Evolutionary conservation across 2,329 filamentous ascomycete species (phyloP).

Genomic region (Trichoderma citrinoviride): DNA sequence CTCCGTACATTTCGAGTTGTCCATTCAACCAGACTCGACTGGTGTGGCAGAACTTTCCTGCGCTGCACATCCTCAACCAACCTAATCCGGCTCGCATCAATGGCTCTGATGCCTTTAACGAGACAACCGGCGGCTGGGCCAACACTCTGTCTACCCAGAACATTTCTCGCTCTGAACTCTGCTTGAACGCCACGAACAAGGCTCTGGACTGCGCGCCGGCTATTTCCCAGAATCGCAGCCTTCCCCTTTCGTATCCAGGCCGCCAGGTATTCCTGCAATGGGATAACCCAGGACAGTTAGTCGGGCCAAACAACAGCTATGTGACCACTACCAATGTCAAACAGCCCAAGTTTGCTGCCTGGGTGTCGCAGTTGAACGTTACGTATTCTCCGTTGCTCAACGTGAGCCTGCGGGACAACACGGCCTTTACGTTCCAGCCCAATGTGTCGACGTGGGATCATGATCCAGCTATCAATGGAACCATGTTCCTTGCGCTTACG

Average conservation of each 20-base stretch:
- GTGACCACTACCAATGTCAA: constrained; percentile 61
- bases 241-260: constrained; percentile 71
- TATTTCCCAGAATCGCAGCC: constrained; percentile 66
- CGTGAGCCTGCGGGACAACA: constrained; percentile 45
- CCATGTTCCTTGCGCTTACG: constrained; percentile 75
- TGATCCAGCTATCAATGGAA: constrained; percentile 70
- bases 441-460: constrained; percentile 63
- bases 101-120: constrained; percentile 59
- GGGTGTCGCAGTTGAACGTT: constrained; percentile 74
- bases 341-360: constrained; percentile 65
- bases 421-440: constrained; percentile 70
- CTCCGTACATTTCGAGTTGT: constrained; percentile 77
- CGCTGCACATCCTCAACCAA: constrained; percentile 69
- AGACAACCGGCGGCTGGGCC: constrained; percentile 60
- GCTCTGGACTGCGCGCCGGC: constrained; percentile 60
- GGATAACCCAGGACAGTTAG: constrained; percentile 64
- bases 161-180: constrained; percentile 47
- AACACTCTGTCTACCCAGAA: constrained; percentile 53
- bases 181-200: constrained; percentile 54
- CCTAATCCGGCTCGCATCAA: constrained; percentile 69
- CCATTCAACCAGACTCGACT: constrained; percentile 70
- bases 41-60: constrained; percentile 82
- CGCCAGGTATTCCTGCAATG: constrained; percentile 68
- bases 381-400: constrained; percentile 65
- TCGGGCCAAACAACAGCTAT: constrained; percentile 83